These are phyloP conservation scores for Cladosporium velox DNA, from an alignment of 2,329 filamentous ascomycete genomes.

Conservation along the genomic window DNA sequence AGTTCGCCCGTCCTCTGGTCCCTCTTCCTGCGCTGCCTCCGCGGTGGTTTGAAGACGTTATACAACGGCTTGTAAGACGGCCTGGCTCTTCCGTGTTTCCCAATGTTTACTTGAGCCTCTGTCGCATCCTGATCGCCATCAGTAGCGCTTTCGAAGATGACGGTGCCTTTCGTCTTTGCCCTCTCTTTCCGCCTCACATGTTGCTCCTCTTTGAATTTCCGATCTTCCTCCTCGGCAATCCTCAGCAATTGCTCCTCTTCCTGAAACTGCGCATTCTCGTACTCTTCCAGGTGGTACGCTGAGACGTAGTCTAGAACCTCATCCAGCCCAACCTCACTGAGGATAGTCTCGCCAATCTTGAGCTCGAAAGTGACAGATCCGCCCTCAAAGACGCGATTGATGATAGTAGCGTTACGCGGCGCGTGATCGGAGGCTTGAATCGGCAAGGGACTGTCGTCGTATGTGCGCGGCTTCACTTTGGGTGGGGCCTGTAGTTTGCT, in stretches of 20 bases:
- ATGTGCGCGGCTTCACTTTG: conserved; percentile 10
- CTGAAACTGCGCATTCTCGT: conserved; percentile 36
- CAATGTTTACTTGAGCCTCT: conserved; percentile 10
- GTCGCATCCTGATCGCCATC: conserved; percentile 20
- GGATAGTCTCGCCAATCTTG: conserved; percentile 30
- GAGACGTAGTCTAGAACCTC: conserved; percentile 40
- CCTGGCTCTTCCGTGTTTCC: conserved; percentile 33
- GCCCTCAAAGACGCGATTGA: conserved; percentile 28
- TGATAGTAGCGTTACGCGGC: conserved; percentile 32
- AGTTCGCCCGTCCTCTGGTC: conserved; percentile 34
- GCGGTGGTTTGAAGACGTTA: conserved; percentile 11
- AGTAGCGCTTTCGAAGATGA: conserved; percentile 22
- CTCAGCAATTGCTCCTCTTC: conserved; percentile 30
- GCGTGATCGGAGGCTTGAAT: conserved; percentile 31
- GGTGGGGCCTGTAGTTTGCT: conserved; percentile 1
- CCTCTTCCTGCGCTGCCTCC: conserved; percentile 31
- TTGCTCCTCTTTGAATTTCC: conserved; percentile 20
- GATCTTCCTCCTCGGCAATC: conserved; percentile 30
- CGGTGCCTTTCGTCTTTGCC: conserved; percentile 28
- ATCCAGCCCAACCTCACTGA: conserved; percentile 32
- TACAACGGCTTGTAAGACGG: conserved; percentile 38
- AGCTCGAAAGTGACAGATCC: conserved; percentile 32
- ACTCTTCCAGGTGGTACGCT: conserved; percentile 37
- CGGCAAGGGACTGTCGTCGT: conserved; percentile 27
- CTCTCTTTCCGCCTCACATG: conserved; percentile 22